These are phyloP conservation scores for Candida sonorensis DNA, from an alignment of 805 yeast genomes.

Conservation along the genomic window DNA sequence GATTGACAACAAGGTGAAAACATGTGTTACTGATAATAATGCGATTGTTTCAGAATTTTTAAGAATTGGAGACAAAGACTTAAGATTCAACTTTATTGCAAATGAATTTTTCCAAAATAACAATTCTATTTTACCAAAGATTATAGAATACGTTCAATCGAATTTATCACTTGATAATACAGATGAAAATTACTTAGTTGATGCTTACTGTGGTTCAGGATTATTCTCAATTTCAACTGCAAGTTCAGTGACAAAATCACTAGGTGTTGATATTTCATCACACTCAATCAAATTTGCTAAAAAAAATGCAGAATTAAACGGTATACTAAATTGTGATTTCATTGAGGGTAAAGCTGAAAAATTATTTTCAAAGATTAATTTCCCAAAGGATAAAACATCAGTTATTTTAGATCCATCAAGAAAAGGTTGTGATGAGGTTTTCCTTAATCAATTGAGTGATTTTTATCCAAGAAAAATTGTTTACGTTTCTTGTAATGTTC, in stretches of 20 bases:
- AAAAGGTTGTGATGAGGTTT: conserved; percentile 90
- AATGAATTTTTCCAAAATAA: conserved; percentile 97
- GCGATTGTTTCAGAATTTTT: conserved; percentile 74
- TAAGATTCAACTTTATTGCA: conserved; percentile 80
- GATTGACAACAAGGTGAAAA: conserved; percentile 36
- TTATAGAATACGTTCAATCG: conserved; percentile 72
- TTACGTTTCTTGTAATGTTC: conserved; percentile 96
- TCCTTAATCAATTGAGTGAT: conserved; percentile 75
- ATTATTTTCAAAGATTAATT: conserved; percentile 71
- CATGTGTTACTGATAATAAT: conserved; percentile 74
- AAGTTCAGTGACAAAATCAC: conserved; percentile 68
- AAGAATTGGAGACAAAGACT: conserved; percentile 38
- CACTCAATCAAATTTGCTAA: conserved; percentile 87
- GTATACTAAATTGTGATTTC: conserved; percentile 71
- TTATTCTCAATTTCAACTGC: conserved; percentile 85
- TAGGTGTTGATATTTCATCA: conserved; percentile 92
- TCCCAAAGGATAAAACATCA: conserved; percentile 72
- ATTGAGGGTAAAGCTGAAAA: conserved; percentile 90
- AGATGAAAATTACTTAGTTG: conserved; percentile 28
- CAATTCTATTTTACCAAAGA: conserved; percentile 80
- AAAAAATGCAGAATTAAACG: conserved; percentile 69
- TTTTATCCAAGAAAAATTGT: conserved; percentile 83
- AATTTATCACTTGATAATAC: conserved; percentile 46
- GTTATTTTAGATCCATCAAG: conserved; percentile 96
- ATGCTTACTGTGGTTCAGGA: conserved; percentile 38